A percentile compares a stretch with the other conserved stretches of the same genome.
These are phyloP conservation scores for Chlorella sp. DNA, from an alignment of 139 green algal species.

Conservation along the genomic window DNA sequence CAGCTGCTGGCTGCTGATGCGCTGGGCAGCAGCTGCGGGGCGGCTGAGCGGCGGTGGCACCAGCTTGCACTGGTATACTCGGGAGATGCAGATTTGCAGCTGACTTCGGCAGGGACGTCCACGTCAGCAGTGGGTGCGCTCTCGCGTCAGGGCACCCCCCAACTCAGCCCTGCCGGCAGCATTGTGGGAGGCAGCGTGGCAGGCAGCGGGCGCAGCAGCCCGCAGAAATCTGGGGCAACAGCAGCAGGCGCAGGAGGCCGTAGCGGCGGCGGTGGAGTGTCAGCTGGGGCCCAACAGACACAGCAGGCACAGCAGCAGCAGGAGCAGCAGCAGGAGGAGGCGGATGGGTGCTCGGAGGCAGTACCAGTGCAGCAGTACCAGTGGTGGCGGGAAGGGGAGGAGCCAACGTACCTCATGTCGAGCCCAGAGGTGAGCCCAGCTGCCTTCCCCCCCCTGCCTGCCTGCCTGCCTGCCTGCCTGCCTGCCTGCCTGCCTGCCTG, in stretches of 20 bases:
- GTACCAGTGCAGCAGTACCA: slow-evolving; percentile 27
- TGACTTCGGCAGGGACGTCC: not conserved
- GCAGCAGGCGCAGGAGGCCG: too few species aligned
- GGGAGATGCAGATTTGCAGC: slow-evolving; percentile 1
- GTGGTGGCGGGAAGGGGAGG: slow-evolving; percentile 68
- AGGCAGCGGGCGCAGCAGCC: not conserved
- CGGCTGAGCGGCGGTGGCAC: slow-evolving; percentile 12
- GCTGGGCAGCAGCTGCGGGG: not conserved
- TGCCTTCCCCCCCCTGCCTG: not conserved
- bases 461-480: too few species aligned
- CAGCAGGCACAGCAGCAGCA: slow-evolving; percentile 38
- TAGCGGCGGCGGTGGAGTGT: not conserved
- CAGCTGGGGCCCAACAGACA: not conserved
- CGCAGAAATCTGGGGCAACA: not conserved
- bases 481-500: not conserved
- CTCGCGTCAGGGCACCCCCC: not conserved
- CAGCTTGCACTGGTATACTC: slow-evolving; percentile 21
- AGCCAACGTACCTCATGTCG: slow-evolving; percentile 78
- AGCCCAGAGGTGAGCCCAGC: slow-evolving; percentile 39
- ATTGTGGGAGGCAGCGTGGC: not conserved
- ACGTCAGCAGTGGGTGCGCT: too few species aligned
- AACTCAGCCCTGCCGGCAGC: not conserved
- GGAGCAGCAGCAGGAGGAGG: not conserved
- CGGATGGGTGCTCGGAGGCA: not conserved
- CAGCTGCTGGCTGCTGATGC: slow-evolving; percentile 12